These are phyloP conservation scores for Nicotiana noctiflora DNA, from an alignment of 257 asterid genomes.

Conservation along the genomic window DNA sequence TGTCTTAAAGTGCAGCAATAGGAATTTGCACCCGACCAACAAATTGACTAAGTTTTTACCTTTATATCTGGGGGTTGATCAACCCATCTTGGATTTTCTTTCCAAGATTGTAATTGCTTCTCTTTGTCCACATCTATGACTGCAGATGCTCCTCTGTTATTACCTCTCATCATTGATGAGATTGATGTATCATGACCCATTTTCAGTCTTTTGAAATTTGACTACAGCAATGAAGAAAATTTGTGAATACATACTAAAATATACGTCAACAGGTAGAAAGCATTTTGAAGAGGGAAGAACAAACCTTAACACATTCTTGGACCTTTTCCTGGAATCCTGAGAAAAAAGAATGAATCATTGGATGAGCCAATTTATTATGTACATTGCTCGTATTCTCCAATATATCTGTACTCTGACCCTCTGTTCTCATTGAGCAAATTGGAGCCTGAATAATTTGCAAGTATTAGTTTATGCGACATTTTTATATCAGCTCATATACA, in stretches of 20 bases:
- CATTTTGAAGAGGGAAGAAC: background rate
- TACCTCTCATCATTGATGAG: conserved; percentile 15
- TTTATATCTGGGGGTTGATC: conserved; percentile 57
- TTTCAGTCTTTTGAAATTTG: conserved; percentile 27
- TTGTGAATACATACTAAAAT: background rate
- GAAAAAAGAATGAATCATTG: conserved; percentile 2
- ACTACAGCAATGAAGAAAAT: conserved; percentile 23
- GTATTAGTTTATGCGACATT: background rate
- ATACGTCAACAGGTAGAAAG: background rate
- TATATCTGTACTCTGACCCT: background rate
- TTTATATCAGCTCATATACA: background rate
- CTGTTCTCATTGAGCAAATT: background rate
- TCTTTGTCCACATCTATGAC: conserved; percentile 39
- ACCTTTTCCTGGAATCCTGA: conserved; percentile 10
- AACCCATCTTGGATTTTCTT: conserved; percentile 62
- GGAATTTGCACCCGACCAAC: background rate
- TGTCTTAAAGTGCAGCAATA: background rate
- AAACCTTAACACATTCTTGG: conserved; percentile 9
- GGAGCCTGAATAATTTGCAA: background rate
- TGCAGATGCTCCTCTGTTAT: conserved; percentile 21
- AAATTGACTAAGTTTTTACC: conserved; percentile 25
- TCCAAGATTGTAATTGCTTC: conserved; percentile 73
- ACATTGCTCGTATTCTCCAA: conserved; percentile 4
- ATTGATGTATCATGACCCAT: conserved; percentile 12
- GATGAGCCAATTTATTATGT: background rate